phyloP scores from a whole-genome alignment of 495 filamentous ascomycete species.

The Recurvomyces mirabilis region DNA sequence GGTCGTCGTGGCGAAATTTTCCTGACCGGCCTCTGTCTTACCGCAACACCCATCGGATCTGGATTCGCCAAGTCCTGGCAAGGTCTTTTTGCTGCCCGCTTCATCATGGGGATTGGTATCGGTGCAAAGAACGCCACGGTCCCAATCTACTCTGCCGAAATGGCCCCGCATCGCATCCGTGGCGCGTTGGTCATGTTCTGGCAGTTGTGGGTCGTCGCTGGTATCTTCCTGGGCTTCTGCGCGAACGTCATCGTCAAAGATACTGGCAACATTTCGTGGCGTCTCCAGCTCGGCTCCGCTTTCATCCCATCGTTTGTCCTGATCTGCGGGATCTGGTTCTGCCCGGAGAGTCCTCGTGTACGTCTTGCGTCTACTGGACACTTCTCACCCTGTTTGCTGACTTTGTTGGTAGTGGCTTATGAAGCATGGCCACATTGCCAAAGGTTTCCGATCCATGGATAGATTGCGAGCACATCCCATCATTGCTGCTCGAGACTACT shows the following conservation, averaged over 20 bases:
- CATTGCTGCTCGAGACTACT: conserved; percentile 43
- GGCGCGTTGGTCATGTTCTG: conserved; percentile 54
- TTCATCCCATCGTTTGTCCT: conserved; percentile 32
- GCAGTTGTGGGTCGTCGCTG: conserved; percentile 37
- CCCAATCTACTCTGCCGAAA: conserved; percentile 49
- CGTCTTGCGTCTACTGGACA: too few relatives aligned
- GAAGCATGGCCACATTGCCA: conserved; percentile 22
- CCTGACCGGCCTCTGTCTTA: conserved; percentile 32
- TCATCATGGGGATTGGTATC: conserved; percentile 50
- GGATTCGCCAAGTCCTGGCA: conserved; percentile 41
- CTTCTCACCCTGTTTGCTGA: too few relatives aligned
- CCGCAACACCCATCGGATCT: conserved; percentile 41
- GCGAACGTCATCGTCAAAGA: conserved; percentile 31
- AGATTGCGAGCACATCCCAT: conserved; percentile 37
- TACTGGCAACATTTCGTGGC: conserved; percentile 25
- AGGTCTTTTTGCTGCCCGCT: conserved; percentile 44
- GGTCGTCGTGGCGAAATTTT: conserved; percentile 52
- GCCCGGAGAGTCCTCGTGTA: conserved; percentile 26
- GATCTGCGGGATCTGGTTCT: conserved; percentile 24
- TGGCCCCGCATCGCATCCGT: conserved; percentile 44
- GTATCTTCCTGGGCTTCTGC: conserved; percentile 29
- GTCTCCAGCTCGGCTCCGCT: conserved; percentile 37
- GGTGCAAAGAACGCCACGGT: conserved; percentile 50
- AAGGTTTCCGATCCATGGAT: conserved; percentile 34
- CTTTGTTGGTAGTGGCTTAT: too few relatives aligned